Conservation (phyloP, 352 stramenopile species). For the Globisporangium nunn region DNA sequence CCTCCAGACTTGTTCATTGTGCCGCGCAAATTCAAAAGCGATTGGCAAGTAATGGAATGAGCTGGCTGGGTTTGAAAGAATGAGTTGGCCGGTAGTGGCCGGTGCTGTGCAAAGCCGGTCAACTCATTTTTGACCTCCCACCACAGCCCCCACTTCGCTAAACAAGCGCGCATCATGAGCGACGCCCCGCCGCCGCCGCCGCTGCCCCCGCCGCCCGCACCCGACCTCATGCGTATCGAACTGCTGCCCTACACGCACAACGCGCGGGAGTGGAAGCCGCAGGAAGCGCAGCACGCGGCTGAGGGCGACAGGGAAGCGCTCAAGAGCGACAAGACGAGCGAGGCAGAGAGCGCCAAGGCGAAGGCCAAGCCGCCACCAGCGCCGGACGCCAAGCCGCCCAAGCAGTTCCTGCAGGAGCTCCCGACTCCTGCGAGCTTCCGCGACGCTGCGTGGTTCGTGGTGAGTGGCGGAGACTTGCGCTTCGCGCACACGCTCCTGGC, state of each 20-base stretch:
- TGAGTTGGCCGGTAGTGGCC: no score
- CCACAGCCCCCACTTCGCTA: no score
- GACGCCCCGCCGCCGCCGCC: background rate
- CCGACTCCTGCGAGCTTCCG: constrained; percentile 19
- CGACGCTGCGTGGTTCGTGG: constrained; percentile 39
- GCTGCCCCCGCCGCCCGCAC: no score
- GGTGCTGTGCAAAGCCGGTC: no score
- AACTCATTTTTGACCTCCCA: no score
- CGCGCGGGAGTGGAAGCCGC: background rate
- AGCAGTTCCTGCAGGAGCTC: background rate
- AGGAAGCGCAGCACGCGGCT: background rate
- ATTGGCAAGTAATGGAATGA: no score
- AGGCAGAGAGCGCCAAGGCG: background rate
- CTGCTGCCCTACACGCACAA: background rate
- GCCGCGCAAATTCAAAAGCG: background rate
- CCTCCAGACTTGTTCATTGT: constrained; percentile 10
- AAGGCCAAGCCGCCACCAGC: background rate
- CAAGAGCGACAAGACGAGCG: background rate
- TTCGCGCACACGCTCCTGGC: constrained; percentile 57
- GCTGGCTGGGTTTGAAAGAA: no score
- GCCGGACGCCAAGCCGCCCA: background rate
- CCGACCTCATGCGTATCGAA: background rate
- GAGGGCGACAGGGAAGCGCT: no score
- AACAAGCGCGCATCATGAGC: background rate
- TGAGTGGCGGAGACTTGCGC: constrained; percentile 29